Base-by-base conservation (phyloP, 148 eudicot genomes). In the Heliosperma pusillum region DNA sequence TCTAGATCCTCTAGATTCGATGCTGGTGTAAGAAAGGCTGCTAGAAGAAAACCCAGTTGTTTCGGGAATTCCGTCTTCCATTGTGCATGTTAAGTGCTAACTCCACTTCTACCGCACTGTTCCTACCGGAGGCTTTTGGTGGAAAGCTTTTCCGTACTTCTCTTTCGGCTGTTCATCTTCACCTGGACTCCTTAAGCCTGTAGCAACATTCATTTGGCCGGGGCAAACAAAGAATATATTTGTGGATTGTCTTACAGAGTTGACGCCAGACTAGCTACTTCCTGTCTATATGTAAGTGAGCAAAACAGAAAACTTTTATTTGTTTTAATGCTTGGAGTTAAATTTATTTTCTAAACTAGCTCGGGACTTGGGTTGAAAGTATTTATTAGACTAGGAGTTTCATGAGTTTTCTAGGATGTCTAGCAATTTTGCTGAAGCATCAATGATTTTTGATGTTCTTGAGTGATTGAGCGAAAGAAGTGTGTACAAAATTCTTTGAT, bases 61-160 rank as follows among this genome's bases (percentile, higher is more conserved):
- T 89, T 89, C 30, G 82, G 90, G 56, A 83, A 85, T 80, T 86
- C 97, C 0, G 88, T 89, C 50, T 87, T 95, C 27, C 79, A 83
- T 65, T 95, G 97, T 81, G 80, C 96, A 6, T 89, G 99, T 80
- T 95, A 70, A 87, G 30, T 64, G 10, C 17, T 53, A n/a, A 52
- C 21, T 13, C 60, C 27, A 69, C 42, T 19, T 70, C 40, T 47
- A 25, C 22, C 60, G 22, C 36, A 10, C 70, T 22, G 17, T 25
- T 21, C 29, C 17, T 50, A 50, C 55, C 17, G 55, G 1, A 7
- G 11, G 22, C 10, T 50, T 69, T 25, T 26, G 73, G 42, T 24
- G n/a, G 12, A 19, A 24, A 50, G 22, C 60, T 70, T 26, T 16
- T 8, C 36, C 10, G 11, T 7, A 52, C 61, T 0, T 50, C n/a